Evolutionary conservation across 768 basidiomycete species (phyloP), one percentile per base, ranked within the genome.

Genomic region (Tephrocybe sp.): DNA sequence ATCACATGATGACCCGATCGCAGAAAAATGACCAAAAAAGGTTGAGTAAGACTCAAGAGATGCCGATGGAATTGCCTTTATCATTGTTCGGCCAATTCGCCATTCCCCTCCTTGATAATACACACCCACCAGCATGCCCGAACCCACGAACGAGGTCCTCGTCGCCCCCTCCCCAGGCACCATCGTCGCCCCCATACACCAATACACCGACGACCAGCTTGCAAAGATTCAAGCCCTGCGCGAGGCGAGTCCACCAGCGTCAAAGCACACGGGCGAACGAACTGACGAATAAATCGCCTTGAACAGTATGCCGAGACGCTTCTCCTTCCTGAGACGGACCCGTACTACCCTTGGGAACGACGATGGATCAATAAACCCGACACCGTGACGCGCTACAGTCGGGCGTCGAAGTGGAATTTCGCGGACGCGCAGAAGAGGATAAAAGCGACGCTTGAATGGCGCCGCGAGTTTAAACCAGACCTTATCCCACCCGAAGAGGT

Each of bases 341-440:
- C 85, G 6, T 94, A 94, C 61, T 63, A 83, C 52, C 71, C 76
- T 44, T 92, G 89, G 88, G 92, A 95, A 66, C 66, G 73, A 17
- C 79, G 85, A 53, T 95, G 91, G 86, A 69, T 95, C 4, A 71
- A 74, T 56, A 81, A 70, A 65, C 77, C 81, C 32, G 90, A 84
- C 68, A 91, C 78, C 5, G 68, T 84, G 18, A 73, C 80, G 21
- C 83, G 92, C 12, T 95, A 93, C 63, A 83, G 91, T 78, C 83
- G 92, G 25, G 90, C 92, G 0, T 79, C 88, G 2, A 93, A 93
- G 62, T 93, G 92, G 90, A 84, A 85, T 62, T 61, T 85, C 28
- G 76, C 78, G 21, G 87, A 95, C 45, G 90, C 80, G 10, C 83
- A 92, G 71, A 84, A 81, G 64, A 76, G 93, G 44, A 84, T 93